Base-by-base conservation (phyloP, 2,329 filamentous ascomycete genomes). In the Cryphonectria parasitica region DNA sequence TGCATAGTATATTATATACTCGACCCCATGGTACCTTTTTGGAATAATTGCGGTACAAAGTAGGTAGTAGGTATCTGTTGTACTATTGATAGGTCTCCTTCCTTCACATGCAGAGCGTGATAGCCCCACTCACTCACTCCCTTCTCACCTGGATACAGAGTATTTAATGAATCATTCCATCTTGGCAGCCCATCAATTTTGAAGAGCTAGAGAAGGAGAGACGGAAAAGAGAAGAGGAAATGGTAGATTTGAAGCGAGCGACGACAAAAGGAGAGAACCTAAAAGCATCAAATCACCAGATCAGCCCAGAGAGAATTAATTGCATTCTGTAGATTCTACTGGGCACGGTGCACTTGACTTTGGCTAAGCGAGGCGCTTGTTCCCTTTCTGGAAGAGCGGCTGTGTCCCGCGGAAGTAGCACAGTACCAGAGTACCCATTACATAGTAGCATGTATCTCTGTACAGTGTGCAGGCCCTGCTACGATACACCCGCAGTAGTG, bases 341-440 rank as follows among this genome's bases (percentile, higher is more conserved):
- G 54, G 25, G 54, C 54, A 58, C 54, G 54, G 25, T 58, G 36
- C 61, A 28, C 61, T 45, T 41, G 39, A 45, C 61, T 64, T 39
- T 64, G 39, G 39, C n/a, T 45, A 64, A 45, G 61, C 61, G 61
- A 64, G 36, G 39, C 61, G n/a, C 61, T 64, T 43, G 36, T 43
- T 39, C 61, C 61, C 39, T 28, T 31, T 63, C 7, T 28, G 61
- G 61, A 64, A 45, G 39, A 64, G 61, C 39, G 61, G 61, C 54
- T 58, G 25, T 31, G 54, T 17, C 28, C 54, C 54, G 54, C 28
- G 54, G 54, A 34, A 15, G 34, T 34, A 60, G 25, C 56, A 60
- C 22, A 31, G 56, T 60, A 60, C 56, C 22, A 34, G n/a, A 31
- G 54, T n/a, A 58, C 25, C 11, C 28, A 28, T 22, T 56, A 56